Evolutionary conservation across 1,284 basidiomycete species (phyloP).

Genomic region (Ganoderma leucocontextum): DNA sequence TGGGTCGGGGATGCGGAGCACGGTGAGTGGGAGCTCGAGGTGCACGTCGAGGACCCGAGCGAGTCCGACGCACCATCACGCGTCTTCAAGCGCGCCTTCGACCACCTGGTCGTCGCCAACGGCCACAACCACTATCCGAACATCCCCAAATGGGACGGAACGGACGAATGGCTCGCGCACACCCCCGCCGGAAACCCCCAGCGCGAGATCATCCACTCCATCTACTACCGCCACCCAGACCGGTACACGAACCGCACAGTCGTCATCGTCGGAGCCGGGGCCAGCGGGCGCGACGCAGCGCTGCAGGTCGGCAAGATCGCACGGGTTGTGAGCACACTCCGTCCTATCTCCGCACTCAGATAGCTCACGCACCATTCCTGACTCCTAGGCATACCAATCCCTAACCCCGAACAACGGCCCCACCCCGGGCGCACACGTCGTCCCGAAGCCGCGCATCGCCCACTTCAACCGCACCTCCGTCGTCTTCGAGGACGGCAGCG

Average conservation of each 20-base stretch:
- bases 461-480: slow-evolving; percentile 55
- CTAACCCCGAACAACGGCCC: slow-evolving; percentile 39
- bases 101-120: slow-evolving; percentile 62
- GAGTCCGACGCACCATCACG: slow-evolving; percentile 18
- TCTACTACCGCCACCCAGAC: slow-evolving; percentile 61
- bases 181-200: slow-evolving; percentile 36
- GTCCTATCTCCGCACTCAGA: neutral
- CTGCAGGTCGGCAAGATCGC: slow-evolving; percentile 51
- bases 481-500: slow-evolving; percentile 56
- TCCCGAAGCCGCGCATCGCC: slow-evolving; percentile 54
- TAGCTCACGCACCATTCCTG: neutral
- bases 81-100: slow-evolving; percentile 42
- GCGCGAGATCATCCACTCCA: slow-evolving; percentile 57
- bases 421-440: slow-evolving; percentile 42
- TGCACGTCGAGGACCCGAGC: slow-evolving; percentile 25
- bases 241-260: slow-evolving; percentile 52
- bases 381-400: slow-evolving; percentile 47
- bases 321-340: slow-evolving; percentile 46
- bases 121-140: slow-evolving; percentile 64
- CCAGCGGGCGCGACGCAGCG: slow-evolving; percentile 58
- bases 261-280: slow-evolving; percentile 59
- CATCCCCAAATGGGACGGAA: slow-evolving; percentile 53
- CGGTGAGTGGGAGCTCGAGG: slow-evolving; percentile 55
- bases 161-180: slow-evolving; percentile 54
- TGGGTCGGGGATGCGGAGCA: slow-evolving; percentile 52